These are phyloP conservation scores for Lycium ferocissimum DNA, from an alignment of 257 asterid genomes.

Conservation along the genomic window DNA sequence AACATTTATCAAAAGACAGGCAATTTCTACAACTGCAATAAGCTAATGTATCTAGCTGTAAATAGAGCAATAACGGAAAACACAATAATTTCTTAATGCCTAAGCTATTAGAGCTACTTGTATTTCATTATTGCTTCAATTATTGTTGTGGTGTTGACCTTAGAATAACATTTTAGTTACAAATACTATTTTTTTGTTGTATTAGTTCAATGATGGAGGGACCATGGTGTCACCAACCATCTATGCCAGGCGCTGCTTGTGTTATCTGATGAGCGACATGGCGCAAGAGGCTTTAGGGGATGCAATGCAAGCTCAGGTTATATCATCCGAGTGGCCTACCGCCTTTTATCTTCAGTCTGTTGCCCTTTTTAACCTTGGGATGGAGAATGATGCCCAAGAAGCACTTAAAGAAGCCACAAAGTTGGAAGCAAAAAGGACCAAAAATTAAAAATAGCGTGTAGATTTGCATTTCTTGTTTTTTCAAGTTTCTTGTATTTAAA, in stretches of 20 bases:
- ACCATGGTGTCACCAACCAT: conserved; percentile 91
- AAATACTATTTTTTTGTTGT: not conserved
- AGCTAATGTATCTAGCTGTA: too few species aligned
- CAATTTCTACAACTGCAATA: too few species aligned
- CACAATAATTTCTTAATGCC: not conserved
- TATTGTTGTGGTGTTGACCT: not conserved
- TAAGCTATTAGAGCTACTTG: not conserved
- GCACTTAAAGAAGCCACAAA: conserved; percentile 53
- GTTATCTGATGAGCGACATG: conserved; percentile 52
- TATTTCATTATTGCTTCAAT: not conserved
- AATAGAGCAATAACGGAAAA: not conserved
- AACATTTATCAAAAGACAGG: not conserved
- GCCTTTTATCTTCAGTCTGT: conserved; percentile 57
- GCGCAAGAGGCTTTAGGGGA: conserved; percentile 53
- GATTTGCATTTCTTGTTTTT: conserved; percentile 24
- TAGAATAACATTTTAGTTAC: not conserved
- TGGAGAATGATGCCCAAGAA: conserved; percentile 57
- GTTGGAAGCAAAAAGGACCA: conserved; percentile 47
- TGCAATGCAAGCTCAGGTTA: conserved; percentile 54
- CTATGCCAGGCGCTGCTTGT: conserved; percentile 73
- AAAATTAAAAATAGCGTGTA: conserved; percentile 34
- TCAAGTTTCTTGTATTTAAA: conserved; percentile 28
- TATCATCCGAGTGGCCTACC: conserved; percentile 54
- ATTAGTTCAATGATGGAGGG: conserved; percentile 88
- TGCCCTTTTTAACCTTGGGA: conserved; percentile 50